A percentile compares a stretch with the other conserved stretches of the same genome.
phyloP scores from a whole-genome alignment of 2,329 filamentous ascomycete species.

The Apiospora saccharicola region DNA sequence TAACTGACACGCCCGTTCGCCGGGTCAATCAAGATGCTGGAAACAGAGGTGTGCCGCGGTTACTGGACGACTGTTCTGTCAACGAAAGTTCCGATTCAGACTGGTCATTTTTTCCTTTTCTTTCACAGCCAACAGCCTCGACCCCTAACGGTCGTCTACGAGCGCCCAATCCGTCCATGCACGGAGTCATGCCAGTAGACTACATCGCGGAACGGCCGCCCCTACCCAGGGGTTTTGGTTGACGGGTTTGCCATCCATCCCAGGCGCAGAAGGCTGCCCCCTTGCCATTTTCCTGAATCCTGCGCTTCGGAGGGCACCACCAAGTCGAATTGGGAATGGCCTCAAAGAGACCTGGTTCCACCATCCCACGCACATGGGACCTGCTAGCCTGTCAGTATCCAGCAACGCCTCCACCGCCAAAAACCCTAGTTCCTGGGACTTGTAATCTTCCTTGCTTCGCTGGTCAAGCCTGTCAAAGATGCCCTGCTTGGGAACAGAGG shows the following conservation, averaged over 20 bases:
- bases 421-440: background rate
- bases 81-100: background rate
- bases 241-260: background rate
- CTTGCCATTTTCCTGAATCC: background rate
- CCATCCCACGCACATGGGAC: slow-evolving; percentile 24
- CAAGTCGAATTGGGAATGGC: slow-evolving; percentile 12
- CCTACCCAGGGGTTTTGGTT: background rate
- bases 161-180: slow-evolving; percentile 1
- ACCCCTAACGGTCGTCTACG: background rate
- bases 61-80: background rate
- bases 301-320: background rate
- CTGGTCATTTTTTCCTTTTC: background rate
- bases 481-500: background rate
- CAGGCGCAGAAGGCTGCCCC: background rate
- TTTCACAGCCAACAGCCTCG: background rate
- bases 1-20: slow-evolving; percentile 2
- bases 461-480: background rate
- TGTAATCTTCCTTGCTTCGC: slow-evolving; percentile 11
- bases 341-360: slow-evolving; percentile 4
- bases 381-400: slow-evolving; percentile 18
- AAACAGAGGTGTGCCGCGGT: background rate
- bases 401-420: slow-evolving; percentile 15
- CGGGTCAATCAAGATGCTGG: slow-evolving; percentile 7
- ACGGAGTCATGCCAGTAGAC: background rate
- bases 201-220: slow-evolving; percentile 1